A percentile compares a stretch with the other conserved stretches of the same genome.
These are phyloP conservation scores for Candida smagusa DNA, from an alignment of 1,139 yeast genomes.

Conservation along the genomic window DNA sequence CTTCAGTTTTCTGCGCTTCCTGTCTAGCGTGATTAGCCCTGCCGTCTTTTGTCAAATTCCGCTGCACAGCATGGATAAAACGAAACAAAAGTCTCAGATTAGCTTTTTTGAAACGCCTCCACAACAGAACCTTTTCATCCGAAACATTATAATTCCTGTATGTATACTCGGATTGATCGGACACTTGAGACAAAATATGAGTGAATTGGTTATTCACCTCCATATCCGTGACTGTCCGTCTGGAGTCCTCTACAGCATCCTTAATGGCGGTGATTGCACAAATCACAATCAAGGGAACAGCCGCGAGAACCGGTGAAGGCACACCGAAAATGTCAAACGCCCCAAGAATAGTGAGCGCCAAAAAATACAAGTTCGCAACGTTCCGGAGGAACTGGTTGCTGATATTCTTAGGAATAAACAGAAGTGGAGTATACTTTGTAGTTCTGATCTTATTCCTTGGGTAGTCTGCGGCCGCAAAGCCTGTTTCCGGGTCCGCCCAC, in stretches of 20 bases:
- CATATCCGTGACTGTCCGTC: constrained; percentile 50
- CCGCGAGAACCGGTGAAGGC: constrained; percentile 52
- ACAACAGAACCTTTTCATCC: constrained; percentile 48
- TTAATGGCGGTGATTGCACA: constrained; percentile 52
- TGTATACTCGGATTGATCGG: constrained; percentile 12
- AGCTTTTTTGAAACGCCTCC: constrained; percentile 61
- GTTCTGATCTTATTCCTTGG: constrained; percentile 59
- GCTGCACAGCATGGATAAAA: constrained; percentile 26
- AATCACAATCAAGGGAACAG: constrained; percentile 59
- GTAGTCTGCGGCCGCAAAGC: constrained; percentile 29
- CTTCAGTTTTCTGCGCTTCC: constrained; percentile 11
- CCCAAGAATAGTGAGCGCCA: constrained; percentile 50
- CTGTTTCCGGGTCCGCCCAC: constrained; percentile 46
- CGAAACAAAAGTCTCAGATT: constrained; percentile 32
- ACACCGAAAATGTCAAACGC: constrained; percentile 56
- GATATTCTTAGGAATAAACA: constrained; percentile 53
- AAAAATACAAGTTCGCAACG: constrained; percentile 55
- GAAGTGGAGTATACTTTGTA: constrained; percentile 56
- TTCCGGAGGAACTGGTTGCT: constrained; percentile 47
- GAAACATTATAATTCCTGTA: constrained; percentile 42
- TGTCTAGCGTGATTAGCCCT: constrained; percentile 29
- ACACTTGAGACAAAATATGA: constrained; percentile 33
- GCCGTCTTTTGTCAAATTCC: constrained; percentile 37
- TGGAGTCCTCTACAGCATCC: constrained; percentile 57
- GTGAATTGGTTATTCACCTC: constrained; percentile 53